These are phyloP conservation scores for Lomentospora prolificans DNA, from an alignment of 2,329 filamentous ascomycete species.

Conservation along the genomic window DNA sequence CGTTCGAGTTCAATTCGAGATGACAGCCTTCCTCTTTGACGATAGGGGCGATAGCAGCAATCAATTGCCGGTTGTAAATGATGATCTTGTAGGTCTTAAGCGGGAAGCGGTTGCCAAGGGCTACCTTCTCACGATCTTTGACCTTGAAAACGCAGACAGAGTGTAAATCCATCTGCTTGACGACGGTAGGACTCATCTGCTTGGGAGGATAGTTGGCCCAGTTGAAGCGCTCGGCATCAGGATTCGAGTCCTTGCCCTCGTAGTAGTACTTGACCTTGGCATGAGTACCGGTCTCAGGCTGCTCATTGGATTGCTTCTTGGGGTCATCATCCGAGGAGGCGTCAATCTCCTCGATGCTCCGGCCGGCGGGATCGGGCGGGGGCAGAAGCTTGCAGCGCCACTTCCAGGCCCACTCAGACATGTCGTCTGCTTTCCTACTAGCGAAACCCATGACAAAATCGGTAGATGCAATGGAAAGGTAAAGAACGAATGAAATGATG, in stretches of 20 bases:
- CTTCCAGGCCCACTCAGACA: constrained; percentile 22
- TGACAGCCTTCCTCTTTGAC: constrained; percentile 29
- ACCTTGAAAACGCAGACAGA: constrained; percentile 37
- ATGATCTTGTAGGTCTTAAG: constrained; percentile 30
- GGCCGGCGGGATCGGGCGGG: constrained; percentile 11
- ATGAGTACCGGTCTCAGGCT: constrained; percentile 19
- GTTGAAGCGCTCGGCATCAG: constrained; percentile 15
- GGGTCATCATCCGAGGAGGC: constrained; percentile 11
- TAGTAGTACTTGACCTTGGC: constrained; percentile 28
- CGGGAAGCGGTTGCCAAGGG: constrained; percentile 25
- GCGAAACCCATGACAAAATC: background rate
- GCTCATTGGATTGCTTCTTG: constrained; percentile 14
- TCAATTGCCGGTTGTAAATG: constrained; percentile 31
- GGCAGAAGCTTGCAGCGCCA: constrained; percentile 21
- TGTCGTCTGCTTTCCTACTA: background rate
- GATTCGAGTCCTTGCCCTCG: constrained; percentile 21
- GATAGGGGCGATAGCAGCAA: constrained; percentile 31
- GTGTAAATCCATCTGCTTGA: constrained; percentile 25
- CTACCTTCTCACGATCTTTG: constrained; percentile 30
- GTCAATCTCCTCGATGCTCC: constrained; percentile 13
- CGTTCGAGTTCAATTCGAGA: constrained; percentile 26
- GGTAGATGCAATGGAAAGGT: background rate
- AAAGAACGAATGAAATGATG: background rate
- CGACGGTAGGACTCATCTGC: constrained; percentile 28
- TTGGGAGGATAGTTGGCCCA: constrained; percentile 33